A percentile compares a stretch with the other conserved stretches of the same genome.
phyloP scores from a whole-genome alignment of 1,284 basidiomycete genomes.

The Porodaedalea pini region DNA sequence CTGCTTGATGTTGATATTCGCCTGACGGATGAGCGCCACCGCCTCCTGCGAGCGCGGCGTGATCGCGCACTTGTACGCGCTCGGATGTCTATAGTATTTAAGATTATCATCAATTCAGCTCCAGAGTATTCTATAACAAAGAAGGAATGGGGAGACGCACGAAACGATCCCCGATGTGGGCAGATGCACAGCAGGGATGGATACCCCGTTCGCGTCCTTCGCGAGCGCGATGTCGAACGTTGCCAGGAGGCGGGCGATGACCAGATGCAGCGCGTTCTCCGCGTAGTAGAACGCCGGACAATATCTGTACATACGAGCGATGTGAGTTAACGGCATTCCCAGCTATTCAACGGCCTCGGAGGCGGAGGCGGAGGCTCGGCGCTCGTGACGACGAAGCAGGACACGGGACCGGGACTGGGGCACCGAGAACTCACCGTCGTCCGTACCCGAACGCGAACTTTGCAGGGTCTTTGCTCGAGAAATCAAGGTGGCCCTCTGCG shows the following conservation, averaged over 20 bases:
- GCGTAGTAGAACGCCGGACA: constrained; percentile 18
- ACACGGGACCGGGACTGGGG: too few relatives aligned
- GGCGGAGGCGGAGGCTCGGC: too few relatives aligned
- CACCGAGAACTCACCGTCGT: constrained; percentile 17
- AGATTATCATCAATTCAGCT: neutral
- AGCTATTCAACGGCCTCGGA: too few relatives aligned
- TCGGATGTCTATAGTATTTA: constrained; percentile 1
- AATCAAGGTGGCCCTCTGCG: neutral
- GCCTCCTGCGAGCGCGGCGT: constrained; percentile 1
- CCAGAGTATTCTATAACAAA: neutral
- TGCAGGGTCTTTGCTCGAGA: constrained; percentile 14
- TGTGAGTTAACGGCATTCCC: too few relatives aligned
- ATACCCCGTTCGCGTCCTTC: neutral
- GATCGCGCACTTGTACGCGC: constrained; percentile 8
- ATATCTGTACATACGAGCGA: constrained; percentile 12
- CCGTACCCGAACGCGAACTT: constrained; percentile 17
- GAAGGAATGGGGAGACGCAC: neutral
- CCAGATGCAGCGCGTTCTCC: constrained; percentile 15
- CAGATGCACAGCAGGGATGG: neutral
- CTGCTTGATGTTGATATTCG: neutral
- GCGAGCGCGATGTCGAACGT: constrained; percentile 21
- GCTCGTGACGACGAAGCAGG: too few relatives aligned
- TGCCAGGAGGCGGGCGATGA: constrained; percentile 13
- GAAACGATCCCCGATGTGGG: constrained; percentile 7
- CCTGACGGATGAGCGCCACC: neutral